phyloP scores from a whole-genome alignment of 2,329 filamentous ascomycete genomes.

The Alternaria triticimaculans region DNA sequence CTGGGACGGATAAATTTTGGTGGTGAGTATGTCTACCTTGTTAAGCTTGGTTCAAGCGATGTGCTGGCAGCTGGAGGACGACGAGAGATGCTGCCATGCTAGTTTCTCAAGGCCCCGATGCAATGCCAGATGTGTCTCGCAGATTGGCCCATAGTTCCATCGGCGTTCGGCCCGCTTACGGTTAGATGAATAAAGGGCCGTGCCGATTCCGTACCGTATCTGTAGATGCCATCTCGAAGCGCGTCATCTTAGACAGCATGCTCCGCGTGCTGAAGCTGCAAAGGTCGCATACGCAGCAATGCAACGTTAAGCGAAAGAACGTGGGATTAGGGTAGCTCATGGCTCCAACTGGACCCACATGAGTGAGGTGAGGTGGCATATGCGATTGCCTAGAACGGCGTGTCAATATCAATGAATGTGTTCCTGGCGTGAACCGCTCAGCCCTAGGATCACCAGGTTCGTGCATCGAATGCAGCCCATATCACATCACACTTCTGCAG shows the following conservation, averaged over 20 bases:
- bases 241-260: conserved; percentile 33
- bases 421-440: conserved; percentile 36
- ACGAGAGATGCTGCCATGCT: conserved; percentile 34
- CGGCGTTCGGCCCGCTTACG: conserved; percentile 30
- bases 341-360: conserved; percentile 23
- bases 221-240: conserved; percentile 19
- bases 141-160: conserved; percentile 31
- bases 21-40: conserved; percentile 27
- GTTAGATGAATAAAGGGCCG: conserved; percentile 36
- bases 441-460: conserved; percentile 34
- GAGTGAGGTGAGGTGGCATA: conserved; percentile 8
- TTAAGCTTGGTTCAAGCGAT: conserved; percentile 36
- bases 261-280: conserved; percentile 25
- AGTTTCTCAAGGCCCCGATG: conserved; percentile 31
- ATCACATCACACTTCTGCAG: conserved; percentile 33
- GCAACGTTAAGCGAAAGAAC: conserved; percentile 19
- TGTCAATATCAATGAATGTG: conserved; percentile 21
- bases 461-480: conserved; percentile 32
- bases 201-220: conserved; percentile 39
- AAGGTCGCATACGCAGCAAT: conserved; percentile 20
- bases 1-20: conserved; percentile 18
- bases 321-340: conserved; percentile 9
- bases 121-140: conserved; percentile 38
- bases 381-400: conserved; percentile 16
- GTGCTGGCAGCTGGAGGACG: conserved; percentile 41